Percentiles rank a stretch among this genome's conserved stretches.
Evolutionary conservation across 768 basidiomycete genomes (phyloP).

Genomic region (Podaxis sp.): DNA sequence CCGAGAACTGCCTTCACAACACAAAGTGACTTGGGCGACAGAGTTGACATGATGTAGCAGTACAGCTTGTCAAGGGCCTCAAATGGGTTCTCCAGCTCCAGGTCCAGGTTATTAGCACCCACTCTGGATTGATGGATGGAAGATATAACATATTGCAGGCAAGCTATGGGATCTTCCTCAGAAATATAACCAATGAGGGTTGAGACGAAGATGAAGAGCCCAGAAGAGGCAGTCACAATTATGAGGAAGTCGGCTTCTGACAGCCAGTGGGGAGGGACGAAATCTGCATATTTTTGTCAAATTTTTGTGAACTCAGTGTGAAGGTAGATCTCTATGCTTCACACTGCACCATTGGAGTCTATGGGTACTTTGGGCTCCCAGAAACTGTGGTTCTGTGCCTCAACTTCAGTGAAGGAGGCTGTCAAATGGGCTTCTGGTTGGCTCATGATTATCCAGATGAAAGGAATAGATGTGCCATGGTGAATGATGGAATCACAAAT

Average conservation of each 20-base stretch:
- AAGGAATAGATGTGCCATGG: not conserved
- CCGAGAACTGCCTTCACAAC: not conserved
- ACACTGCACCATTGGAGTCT: not conserved
- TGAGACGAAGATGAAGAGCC: not conserved
- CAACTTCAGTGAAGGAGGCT: not conserved
- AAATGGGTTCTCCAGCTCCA: not conserved
- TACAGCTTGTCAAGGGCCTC: not conserved
- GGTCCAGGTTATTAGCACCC: no score
- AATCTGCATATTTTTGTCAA: not conserved
- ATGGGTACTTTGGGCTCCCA: not conserved
- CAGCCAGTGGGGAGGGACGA: not conserved
- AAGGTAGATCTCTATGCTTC: not conserved
- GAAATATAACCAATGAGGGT: not conserved
- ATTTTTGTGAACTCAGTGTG: not conserved
- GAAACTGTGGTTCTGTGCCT: not conserved
- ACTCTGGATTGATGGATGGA: not conserved
- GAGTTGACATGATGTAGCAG: not conserved
- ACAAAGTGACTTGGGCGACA: not conserved
- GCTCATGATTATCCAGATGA: no score
- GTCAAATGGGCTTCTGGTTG: not conserved
- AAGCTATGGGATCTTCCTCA: not conserved
- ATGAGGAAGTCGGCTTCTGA: not conserved
- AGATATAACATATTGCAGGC: not conserved
- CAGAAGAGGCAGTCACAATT: not conserved
- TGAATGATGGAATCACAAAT: not conserved